Base-by-base conservation (phyloP, 257 asterid genomes). In the Cinchona pubescens region DNA sequence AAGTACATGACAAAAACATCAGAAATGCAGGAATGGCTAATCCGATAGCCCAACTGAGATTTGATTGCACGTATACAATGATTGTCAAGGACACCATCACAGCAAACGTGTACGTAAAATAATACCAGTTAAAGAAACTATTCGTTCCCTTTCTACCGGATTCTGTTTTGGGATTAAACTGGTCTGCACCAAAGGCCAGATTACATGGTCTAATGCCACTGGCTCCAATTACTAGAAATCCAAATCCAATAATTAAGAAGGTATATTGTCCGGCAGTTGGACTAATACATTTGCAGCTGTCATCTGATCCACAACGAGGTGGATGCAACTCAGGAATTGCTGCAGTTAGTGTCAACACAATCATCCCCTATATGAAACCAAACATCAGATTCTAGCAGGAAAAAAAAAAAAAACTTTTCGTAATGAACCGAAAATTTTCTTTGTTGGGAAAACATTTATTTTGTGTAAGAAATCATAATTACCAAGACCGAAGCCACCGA, bases 151-250 rank as follows among this genome's bases (percentile, higher is more conserved):
- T 78, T 75, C 85, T 87, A 1, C 97, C 97, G 0, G 88, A 80
- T 10, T 81, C 92, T 0, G 96, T 90, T 8, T 85, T 85, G 10
- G 96, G 96, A 61, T 91, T 87, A 82, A 91, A 91, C 68, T 91
- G 97, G n/a, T 91, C 97, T 5, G 90, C 97, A 0, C 96, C 97
- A 77, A 91, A 91, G 2, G 97, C 96, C 2, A 91, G 81, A 84
- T 90, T 91, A 73, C 97, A 91, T 0, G 96, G 97, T 51, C 96
- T 77, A 25, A 91, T 90, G 4, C 92, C 84, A 16, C 90, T 90
- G 4, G 94, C 97, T 9, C 97, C 97, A 4, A 84, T 45, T 12
- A 91, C 69, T 86, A 91, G 78, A 11, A 90, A 56, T 43, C 83
- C 91, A 49, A 91, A 91, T 0, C 90, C 92, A 43, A n/a, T 2